Percentiles rank a stretch among this genome's conserved stretches.
phyloP scores from a whole-genome alignment of 2,329 filamentous ascomycete genomes.

The Trichoderma breve region DNA sequence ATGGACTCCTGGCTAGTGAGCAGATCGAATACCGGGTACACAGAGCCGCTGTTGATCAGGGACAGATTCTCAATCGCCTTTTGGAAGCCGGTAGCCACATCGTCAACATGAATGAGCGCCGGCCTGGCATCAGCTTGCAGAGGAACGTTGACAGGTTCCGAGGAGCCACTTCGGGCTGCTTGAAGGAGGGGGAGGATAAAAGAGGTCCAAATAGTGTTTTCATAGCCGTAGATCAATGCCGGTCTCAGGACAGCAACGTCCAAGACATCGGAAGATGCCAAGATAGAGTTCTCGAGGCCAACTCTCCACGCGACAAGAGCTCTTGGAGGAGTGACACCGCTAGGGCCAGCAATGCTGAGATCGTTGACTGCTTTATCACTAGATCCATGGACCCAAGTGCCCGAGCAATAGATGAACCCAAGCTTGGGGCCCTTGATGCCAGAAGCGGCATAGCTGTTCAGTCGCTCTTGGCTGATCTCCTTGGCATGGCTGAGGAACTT shows the following conservation, averaged over 20 bases:
- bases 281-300: slow-evolving; percentile 18
- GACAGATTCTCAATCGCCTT: slow-evolving; percentile 21
- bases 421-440: slow-evolving; percentile 19
- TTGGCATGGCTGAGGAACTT: slow-evolving; percentile 20
- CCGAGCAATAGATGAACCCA: slow-evolving; percentile 22
- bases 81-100: slow-evolving; percentile 19
- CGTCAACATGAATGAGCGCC: slow-evolving; percentile 13
- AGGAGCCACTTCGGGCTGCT: slow-evolving; percentile 7
- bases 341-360: slow-evolving; percentile 14
- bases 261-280: slow-evolving; percentile 16
- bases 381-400: slow-evolving; percentile 21
- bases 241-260: slow-evolving; percentile 21
- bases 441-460: slow-evolving; percentile 5
- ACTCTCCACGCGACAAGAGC: slow-evolving; percentile 14
- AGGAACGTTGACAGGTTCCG: slow-evolving; percentile 1
- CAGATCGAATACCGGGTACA: slow-evolving; percentile 20
- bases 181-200: slow-evolving; percentile 22
- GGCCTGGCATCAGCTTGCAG: slow-evolving; percentile 5
- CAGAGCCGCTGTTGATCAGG: slow-evolving; percentile 15
- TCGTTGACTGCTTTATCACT: slow-evolving; percentile 16
- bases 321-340: not conserved
- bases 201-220: slow-evolving; percentile 21
- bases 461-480: slow-evolving; percentile 14
- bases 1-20: slow-evolving; percentile 22
- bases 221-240: slow-evolving; percentile 19